A percentile compares a stretch with the other conserved stretches of the same genome.
These are phyloP conservation scores for Moringa oleifera DNA, from an alignment of 345 rosid genomes.

Conservation along the genomic window DNA sequence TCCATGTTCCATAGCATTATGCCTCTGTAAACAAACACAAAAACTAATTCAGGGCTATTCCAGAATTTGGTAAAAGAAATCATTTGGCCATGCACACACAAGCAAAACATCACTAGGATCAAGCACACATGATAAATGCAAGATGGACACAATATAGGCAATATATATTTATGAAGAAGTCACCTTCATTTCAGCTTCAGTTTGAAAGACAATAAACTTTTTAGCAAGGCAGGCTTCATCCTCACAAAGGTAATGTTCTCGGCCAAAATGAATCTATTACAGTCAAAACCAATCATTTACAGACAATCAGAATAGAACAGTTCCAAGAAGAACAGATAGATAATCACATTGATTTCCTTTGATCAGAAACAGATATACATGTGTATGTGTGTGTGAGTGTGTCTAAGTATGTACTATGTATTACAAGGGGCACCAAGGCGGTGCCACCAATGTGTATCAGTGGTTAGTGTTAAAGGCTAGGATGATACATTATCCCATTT, in stretches of 20 bases:
- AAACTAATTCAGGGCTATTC: neutral
- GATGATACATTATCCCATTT: too few species aligned
- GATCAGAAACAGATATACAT: too few species aligned
- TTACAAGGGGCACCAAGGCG: too few species aligned
- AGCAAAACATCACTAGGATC: neutral
- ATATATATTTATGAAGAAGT: conserved; percentile 10
- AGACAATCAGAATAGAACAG: conserved; percentile 10
- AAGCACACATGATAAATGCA: conserved; percentile 8
- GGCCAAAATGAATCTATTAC: conserved; percentile 78
- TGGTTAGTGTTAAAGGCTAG: too few species aligned
- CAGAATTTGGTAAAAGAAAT: neutral
- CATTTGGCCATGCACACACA: neutral
- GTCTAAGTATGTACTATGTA: too few species aligned
- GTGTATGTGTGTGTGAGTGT: too few species aligned
- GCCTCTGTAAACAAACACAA: conserved; percentile 56
- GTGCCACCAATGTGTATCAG: too few species aligned
- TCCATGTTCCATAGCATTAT: conserved; percentile 85
- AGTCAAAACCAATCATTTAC: conserved; percentile 2
- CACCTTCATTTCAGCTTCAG: conserved; percentile 93
- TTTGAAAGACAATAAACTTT: conserved; percentile 80
- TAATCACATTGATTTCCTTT: neutral
- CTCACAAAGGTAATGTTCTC: conserved; percentile 89
- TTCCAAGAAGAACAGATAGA: neutral
- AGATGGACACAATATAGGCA: neutral
- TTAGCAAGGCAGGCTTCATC: conserved; percentile 91